These are phyloP conservation scores for Acmispon strigosus DNA, from an alignment of 306 rosid species.

Conservation along the genomic window DNA sequence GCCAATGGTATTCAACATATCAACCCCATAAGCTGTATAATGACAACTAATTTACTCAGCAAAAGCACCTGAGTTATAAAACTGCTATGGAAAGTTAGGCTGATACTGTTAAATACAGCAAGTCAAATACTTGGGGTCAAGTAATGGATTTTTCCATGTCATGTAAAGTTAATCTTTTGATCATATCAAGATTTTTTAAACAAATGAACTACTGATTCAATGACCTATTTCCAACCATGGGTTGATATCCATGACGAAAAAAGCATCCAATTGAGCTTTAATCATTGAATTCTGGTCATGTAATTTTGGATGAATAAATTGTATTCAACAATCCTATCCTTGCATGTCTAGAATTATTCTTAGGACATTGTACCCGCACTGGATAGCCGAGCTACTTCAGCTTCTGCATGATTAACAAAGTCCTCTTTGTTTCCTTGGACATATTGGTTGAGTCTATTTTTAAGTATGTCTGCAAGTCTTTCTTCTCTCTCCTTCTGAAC, in stretches of 20 bases:
- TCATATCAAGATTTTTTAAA: neutral
- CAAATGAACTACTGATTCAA: neutral
- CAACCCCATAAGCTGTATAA: conserved; percentile 84
- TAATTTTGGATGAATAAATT: conserved; percentile 12
- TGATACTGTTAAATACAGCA: conserved; percentile 1
- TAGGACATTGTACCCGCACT: conserved; percentile 65
- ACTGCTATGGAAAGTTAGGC: neutral
- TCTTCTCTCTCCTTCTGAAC: conserved; percentile 97
- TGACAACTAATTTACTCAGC: conserved; percentile 20
- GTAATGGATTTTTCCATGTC: neutral
- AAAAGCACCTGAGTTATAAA: conserved; percentile 6
- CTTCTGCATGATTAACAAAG: conserved; percentile 58
- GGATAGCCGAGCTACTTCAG: conserved; percentile 82
- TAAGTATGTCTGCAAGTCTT: conserved; percentile 67
- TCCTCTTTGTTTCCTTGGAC: conserved; percentile 81
- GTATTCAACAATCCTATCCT: neutral
- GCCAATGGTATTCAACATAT: conserved; percentile 94
- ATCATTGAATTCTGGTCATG: neutral
- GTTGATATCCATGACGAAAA: neutral
- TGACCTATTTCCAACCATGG: neutral
- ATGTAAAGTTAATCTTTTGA: conserved; percentile 4
- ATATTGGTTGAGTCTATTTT: conserved; percentile 69
- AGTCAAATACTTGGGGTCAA: conserved; percentile 14
- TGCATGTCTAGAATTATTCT: neutral
- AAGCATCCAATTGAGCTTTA: conserved; percentile 2